These are phyloP conservation scores for Neofusicoccum umdonicola DNA, from an alignment of 2,329 filamentous ascomycete species.

Conservation along the genomic window DNA sequence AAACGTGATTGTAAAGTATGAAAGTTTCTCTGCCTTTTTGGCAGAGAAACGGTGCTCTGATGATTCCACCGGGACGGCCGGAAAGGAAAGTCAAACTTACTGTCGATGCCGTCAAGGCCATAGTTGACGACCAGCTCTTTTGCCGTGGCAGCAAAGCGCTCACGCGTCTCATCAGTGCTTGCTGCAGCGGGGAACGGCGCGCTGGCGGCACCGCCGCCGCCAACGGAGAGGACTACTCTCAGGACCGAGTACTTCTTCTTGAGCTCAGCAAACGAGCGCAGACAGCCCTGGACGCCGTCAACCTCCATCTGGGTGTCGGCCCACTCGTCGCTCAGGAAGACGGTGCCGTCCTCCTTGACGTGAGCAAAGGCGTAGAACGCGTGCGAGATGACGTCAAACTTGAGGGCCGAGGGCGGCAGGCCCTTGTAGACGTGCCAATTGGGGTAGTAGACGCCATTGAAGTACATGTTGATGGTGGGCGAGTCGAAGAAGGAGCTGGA, in stretches of 20 bases:
- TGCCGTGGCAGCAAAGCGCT: constrained; percentile 70
- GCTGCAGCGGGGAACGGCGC: constrained; percentile 68
- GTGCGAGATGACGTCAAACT: constrained; percentile 74
- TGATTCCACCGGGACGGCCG: not conserved
- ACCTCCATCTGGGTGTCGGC: constrained; percentile 71
- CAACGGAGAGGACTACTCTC: constrained; percentile 74
- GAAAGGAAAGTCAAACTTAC: constrained; percentile 47
- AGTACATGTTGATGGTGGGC: constrained; percentile 35
- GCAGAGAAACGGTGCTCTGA: not conserved
- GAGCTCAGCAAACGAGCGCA: constrained; percentile 70
- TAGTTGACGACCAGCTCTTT: constrained; percentile 67
- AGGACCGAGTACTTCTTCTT: constrained; percentile 70
- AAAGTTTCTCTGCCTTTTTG: not conserved
- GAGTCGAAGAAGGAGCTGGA: not conserved
- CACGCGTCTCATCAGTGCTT: constrained; percentile 56
- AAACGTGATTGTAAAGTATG: not conserved
- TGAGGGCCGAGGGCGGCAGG: constrained; percentile 70
- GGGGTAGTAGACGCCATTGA: constrained; percentile 83
- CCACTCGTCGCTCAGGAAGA: constrained; percentile 80
- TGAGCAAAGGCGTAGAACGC: constrained; percentile 75
- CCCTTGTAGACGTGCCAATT: constrained; percentile 72
- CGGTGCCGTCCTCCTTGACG: constrained; percentile 79
- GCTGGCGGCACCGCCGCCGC: constrained; percentile 67
- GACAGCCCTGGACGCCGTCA: constrained; percentile 59
- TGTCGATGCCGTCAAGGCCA: constrained; percentile 72